Base-by-base conservation (phyloP, 805 yeast species). In the Sugiyamaella smithiae region DNA sequence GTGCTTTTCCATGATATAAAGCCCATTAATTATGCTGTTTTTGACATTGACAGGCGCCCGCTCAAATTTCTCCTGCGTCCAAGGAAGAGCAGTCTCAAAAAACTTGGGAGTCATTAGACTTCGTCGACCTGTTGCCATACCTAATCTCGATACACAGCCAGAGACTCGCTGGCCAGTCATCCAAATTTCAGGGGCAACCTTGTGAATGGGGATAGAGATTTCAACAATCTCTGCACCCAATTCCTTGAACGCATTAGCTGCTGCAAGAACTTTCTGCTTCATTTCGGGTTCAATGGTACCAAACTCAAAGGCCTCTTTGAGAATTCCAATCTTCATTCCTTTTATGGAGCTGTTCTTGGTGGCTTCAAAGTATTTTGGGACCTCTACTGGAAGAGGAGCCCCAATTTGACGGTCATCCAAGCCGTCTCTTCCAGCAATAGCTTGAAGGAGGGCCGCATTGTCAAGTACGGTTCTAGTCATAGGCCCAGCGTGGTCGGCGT, bases 401-500 rank as follows among this genome's bases (percentile, higher is more conserved):
- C 61, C 61, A 19, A 59, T 51, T 35, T 62, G 62, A 17, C 68
- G 57, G 50, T 67, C 71, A 45, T 69, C 72, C 40, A 62, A 56
- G 9, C 61, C 67, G 52, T 68, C 73, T 14, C 57, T 53, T 1
- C 73, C 74, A 11, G 74, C 69, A 40, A 70, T 54, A 19, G 54
- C 70, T 46, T 64, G 61, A 20, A 67, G 58, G 29, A 60, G 46
- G 38, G 55, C 50, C 14, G 68, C 70, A 51, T 67, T 70, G 16
- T 60, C 68, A 25, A 64, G 52, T 2, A 69, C 72, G 38, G 63
- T 62, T 38, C 53, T 57, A 3, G 73, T 68, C 67, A 69, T 65
- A n/a, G 70, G 69, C 5, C 73, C 73, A 14, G 67, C 64, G 52
- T 67, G 70, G 47, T 69, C 73, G 37, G 63, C 62, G 37, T 63